Evolutionary conservation across 257 asterid species (phyloP).

Genomic region (Fraxinus cuspidata): DNA sequence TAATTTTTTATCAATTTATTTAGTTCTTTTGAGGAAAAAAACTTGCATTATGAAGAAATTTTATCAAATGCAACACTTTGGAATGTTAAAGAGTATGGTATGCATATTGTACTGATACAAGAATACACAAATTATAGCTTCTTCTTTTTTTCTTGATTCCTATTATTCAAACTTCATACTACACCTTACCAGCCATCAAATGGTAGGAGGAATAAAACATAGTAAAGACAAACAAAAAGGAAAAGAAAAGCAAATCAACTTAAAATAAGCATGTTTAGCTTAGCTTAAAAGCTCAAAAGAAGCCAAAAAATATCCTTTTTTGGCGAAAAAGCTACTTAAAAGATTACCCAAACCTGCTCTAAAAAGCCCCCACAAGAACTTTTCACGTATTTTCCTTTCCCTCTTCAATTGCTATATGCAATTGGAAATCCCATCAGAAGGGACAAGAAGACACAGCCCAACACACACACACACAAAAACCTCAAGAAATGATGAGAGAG

Average conservation of each 20-base stretch:
- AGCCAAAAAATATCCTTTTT: not conserved
- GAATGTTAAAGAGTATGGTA: not conserved
- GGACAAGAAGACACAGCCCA: not conserved
- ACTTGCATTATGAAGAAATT: no score
- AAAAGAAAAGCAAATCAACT: constrained; percentile 16
- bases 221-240: not conserved
- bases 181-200: not conserved
- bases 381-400: not conserved
- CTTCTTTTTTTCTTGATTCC: not conserved
- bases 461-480: not conserved
- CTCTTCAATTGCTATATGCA: not conserved
- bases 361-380: constrained; percentile 8
- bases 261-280: not conserved
- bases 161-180: not conserved
- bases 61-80: no score
- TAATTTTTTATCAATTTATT: no score
- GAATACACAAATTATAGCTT: no score
- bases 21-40: no score
- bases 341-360: not conserved
- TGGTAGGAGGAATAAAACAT: no score
- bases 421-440: not conserved
- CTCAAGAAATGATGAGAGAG: not conserved
- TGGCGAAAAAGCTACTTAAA: not conserved
- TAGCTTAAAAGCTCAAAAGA: not conserved
- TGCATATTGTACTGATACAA: no score